Evolutionary conservation across 305 asterid species (phyloP), one percentile per base, ranked within the genome.

Genomic region (Solanum hybrid): DNA sequence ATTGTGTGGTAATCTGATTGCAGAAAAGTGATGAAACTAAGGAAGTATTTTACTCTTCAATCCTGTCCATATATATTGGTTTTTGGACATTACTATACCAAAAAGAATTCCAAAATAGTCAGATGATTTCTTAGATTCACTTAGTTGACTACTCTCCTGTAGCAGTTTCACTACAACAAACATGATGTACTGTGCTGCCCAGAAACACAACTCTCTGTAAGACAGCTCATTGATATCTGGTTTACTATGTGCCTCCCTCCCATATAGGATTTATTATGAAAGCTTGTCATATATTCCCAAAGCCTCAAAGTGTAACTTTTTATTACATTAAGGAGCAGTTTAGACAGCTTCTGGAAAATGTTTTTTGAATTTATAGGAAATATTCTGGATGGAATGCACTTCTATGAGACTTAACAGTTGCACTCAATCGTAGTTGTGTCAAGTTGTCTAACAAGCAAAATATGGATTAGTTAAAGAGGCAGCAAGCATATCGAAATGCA

Each of bases 161-260:
- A 16, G 87, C 87, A 5, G 16, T 84, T 84, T 51, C 40, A 84
- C 87, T 10, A 51, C 75, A 51, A 51, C 17, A 84, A 31, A 51
- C 11, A 84, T 29, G 38, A 17, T 84, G 72, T 27, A 26, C 81
- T 71, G 29, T 35, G 38, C 87, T 38, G 37, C 60, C 46, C 71
- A 88, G 35, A 77, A 14, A 87, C 56, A n/a, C 10, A 46, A 89
- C 37, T 60, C 24, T 88, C 84, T 27, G 56, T 72, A 79, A 90
- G 87, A 81, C 71, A 91, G 84, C 69, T 89, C 90, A 79, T 73
- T 17, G 87, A 66, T 72, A 80, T 81, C 73, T 89, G 87, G 29
- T 42, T 29, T 84, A 51, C 29, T 17, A 29, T 20, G 73, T 51
- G 72, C 73, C 38, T 46, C 73, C 29, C 87, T 46, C 31, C 29